A percentile compares a stretch with the other conserved stretches of the same genome.
These are phyloP conservation scores for Saprolegnia diclina DNA, from an alignment of 352 stramenopile genomes.

Conservation along the genomic window DNA sequence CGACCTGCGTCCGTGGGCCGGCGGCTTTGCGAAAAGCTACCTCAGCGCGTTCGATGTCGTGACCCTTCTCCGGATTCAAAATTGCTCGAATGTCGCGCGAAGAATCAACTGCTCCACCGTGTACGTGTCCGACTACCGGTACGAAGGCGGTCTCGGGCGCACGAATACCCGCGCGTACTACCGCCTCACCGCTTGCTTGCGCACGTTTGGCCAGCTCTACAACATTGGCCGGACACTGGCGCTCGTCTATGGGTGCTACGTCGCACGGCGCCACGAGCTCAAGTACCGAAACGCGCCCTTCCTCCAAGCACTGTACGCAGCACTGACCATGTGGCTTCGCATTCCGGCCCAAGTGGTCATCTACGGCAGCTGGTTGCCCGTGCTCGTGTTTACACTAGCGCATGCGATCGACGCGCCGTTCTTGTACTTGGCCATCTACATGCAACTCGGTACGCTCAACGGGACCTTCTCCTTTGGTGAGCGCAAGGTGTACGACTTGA, in stretches of 20 bases:
- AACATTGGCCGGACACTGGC: constrained; percentile 1
- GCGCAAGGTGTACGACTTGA: not conserved
- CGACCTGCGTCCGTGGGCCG: not conserved
- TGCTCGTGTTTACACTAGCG: not conserved
- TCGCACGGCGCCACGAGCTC: not conserved
- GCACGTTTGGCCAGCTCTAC: constrained; percentile 2
- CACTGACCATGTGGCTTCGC: not conserved
- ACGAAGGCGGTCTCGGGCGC: not conserved
- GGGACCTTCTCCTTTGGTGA: not conserved
- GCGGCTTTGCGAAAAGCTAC: not conserved
- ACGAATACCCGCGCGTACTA: constrained; percentile 5
- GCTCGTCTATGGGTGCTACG: not conserved
- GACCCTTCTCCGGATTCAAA: not conserved
- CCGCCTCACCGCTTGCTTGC: not conserved
- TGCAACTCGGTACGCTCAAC: not conserved
- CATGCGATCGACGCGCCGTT: not conserved
- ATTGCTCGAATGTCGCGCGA: not conserved
- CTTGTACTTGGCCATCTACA: not conserved
- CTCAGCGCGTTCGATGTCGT: not conserved
- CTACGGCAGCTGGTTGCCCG: constrained; percentile 14
- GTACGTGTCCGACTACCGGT: not conserved
- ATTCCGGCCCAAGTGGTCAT: constrained; percentile 14
- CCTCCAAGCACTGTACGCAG: not conserved
- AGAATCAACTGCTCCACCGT: constrained; percentile 3
- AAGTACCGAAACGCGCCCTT: not conserved